Evolutionary conservation across 2,329 filamentous ascomycete species (phyloP).

Genomic region (Penicillium sp.): DNA sequence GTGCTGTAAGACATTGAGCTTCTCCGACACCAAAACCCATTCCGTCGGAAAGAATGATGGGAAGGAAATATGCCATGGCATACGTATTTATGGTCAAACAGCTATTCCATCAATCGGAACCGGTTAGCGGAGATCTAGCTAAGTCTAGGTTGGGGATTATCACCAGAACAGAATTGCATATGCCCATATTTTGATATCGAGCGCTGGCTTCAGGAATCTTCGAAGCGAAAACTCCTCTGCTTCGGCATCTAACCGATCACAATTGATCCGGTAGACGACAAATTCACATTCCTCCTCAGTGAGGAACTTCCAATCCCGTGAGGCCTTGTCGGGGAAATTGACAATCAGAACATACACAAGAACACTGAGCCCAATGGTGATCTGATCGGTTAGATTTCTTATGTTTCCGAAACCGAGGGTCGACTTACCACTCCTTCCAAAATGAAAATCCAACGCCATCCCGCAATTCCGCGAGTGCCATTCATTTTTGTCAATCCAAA

Average conservation of each 20-base stretch:
- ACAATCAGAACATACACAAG: slow-evolving; percentile 23
- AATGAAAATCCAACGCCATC: slow-evolving; percentile 9
- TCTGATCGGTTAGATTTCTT: too few relatives aligned
- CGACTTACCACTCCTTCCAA: not conserved
- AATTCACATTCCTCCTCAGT: slow-evolving; percentile 2
- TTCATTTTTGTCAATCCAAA: slow-evolving; percentile 58
- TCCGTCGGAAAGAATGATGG: slow-evolving; percentile 14
- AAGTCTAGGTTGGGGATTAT: too few relatives aligned
- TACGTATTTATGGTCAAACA: slow-evolving; percentile 5
- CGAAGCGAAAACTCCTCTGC: slow-evolving; percentile 6
- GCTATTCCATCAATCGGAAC: too few relatives aligned
- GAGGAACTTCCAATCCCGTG: slow-evolving; percentile 4
- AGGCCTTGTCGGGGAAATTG: slow-evolving; percentile 39
- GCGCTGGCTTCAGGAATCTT: slow-evolving; percentile 9
- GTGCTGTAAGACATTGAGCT: slow-evolving; percentile 12
- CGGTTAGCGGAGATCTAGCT: too few relatives aligned
- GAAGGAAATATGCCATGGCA: slow-evolving; percentile 17
- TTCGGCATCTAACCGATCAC: slow-evolving; percentile 12
- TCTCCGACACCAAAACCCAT: slow-evolving; percentile 13
- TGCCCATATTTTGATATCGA: slow-evolving; percentile 14
- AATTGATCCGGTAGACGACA: slow-evolving; percentile 11
- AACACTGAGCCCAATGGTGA: not conserved
- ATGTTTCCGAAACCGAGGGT: too few relatives aligned
- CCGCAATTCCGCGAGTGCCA: not conserved
- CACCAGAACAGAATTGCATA: slow-evolving; percentile 5